Evolutionary conservation across 306 rosid species (phyloP).

Genomic region (Vachellia pachyceras): DNA sequence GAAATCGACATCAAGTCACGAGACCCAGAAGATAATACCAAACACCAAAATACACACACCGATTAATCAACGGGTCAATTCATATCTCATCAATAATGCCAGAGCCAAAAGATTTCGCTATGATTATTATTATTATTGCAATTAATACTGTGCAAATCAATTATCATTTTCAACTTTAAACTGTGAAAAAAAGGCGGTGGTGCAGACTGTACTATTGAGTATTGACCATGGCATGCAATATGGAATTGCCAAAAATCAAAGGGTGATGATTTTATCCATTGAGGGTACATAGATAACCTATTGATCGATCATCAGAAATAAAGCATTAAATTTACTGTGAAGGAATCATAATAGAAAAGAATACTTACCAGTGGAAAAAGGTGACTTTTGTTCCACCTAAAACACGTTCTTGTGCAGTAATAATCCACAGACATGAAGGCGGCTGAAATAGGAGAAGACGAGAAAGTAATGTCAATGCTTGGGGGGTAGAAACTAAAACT

Average conservation of each 20-base stretch:
- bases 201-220: conserved; percentile 30
- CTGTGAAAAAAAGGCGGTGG: conserved; percentile 41
- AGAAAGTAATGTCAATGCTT: background rate
- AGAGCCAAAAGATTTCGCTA: conserved; percentile 39
- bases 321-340: conserved; percentile 6
- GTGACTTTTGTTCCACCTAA: conserved; percentile 30
- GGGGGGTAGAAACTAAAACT: background rate
- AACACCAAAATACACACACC: background rate
- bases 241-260: background rate
- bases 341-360: background rate
- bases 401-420: conserved; percentile 46
- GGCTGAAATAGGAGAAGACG: conserved; percentile 46
- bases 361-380: conserved; percentile 28
- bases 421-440: conserved; percentile 54
- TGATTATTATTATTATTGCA: conserved; percentile 32
- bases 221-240: conserved; percentile 38
- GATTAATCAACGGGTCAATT: background rate
- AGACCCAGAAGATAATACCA: background rate
- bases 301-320: background rate
- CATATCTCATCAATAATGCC: background rate
- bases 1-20: conserved; percentile 7
- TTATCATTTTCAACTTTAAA: conserved; percentile 48
- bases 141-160: conserved; percentile 37
- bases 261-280: background rate
- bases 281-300: background rate